These are phyloP conservation scores for Tylopilus rubrobrunneus DNA, from an alignment of 768 basidiomycete species.

Conservation along the genomic window DNA sequence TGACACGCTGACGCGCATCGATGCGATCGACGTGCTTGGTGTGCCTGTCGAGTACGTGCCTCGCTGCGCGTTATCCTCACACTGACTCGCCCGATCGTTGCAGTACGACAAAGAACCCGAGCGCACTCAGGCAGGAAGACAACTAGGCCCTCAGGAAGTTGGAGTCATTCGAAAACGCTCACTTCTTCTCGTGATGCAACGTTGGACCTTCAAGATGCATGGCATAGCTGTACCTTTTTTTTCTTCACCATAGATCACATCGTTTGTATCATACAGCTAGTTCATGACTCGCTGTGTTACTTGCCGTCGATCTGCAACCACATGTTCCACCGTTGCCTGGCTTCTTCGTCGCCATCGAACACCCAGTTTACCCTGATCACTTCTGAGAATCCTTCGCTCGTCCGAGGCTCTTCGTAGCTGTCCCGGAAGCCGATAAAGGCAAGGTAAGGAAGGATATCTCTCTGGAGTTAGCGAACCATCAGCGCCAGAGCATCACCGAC, in stretches of 20 bases:
- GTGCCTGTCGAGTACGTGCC: slow-evolving; percentile 50
- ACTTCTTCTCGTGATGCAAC: neutral
- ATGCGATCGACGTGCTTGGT: slow-evolving; percentile 64
- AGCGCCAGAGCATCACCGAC: neutral
- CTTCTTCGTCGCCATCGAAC: slow-evolving; percentile 73
- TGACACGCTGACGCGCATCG: slow-evolving; percentile 51
- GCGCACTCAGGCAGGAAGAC: slow-evolving; percentile 35
- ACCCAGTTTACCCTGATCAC: slow-evolving; percentile 76
- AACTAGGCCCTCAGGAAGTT: slow-evolving; percentile 8
- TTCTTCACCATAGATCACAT: slow-evolving; percentile 4
- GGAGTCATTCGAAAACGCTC: no score
- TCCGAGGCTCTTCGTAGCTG: slow-evolving; percentile 61
- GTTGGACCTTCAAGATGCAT: neutral
- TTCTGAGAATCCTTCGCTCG: slow-evolving; percentile 72
- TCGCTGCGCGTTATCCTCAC: neutral
- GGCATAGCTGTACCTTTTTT: slow-evolving; percentile 1
- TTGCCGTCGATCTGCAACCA: slow-evolving; percentile 82
- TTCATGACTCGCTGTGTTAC: slow-evolving; percentile 25
- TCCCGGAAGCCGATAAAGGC: slow-evolving; percentile 58
- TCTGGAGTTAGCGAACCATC: slow-evolving; percentile 35
- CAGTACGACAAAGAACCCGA: slow-evolving; percentile 38
- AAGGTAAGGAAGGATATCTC: slow-evolving; percentile 53
- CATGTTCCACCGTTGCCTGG: slow-evolving; percentile 70
- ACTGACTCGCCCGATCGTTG: slow-evolving; percentile 2
- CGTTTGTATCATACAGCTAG: neutral